Conservation (phyloP, 805 yeast species). For the Aciculoconidium aculeatum region DNA sequence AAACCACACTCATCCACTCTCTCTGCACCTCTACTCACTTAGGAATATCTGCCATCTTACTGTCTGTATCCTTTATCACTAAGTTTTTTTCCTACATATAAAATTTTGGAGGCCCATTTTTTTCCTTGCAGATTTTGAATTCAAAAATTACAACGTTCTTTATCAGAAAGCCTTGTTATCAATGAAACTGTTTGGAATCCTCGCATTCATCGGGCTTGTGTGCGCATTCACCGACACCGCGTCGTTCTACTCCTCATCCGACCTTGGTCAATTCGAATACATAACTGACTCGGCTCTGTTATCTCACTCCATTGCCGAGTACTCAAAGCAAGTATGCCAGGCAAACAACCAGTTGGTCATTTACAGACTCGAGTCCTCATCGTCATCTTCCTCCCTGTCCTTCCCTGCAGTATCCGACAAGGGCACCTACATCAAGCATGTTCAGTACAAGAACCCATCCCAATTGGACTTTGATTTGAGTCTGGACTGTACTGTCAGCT, state of each 20-base stretch:
- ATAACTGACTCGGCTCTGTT: conserved; percentile 18
- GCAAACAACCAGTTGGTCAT: conserved; percentile 15
- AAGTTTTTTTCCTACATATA: too few relatives aligned
- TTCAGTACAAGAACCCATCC: conserved; percentile 14
- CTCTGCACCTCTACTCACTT: conserved; percentile 8
- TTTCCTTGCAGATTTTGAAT: too few relatives aligned
- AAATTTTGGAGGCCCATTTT: too few relatives aligned
- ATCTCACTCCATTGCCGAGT: conserved; percentile 11
- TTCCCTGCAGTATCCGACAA: too few relatives aligned
- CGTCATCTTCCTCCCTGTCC: too few relatives aligned
- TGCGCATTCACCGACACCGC: conserved; percentile 21
- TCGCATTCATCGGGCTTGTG: conserved; percentile 9
- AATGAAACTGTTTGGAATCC: conserved; percentile 9
- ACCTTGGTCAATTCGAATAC: conserved; percentile 9
- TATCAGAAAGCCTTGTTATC: too few relatives aligned
- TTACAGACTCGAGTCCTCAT: conserved; percentile 26
- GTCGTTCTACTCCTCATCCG: conserved; percentile 14
- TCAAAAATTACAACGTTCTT: too few relatives aligned
- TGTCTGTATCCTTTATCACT: too few relatives aligned
- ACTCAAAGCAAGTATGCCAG: too few relatives aligned
- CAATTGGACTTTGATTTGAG: conserved; percentile 15
- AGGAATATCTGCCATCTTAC: conserved; percentile 10
- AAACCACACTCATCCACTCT: too few relatives aligned
- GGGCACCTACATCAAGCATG: conserved; percentile 13
- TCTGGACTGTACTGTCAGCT: conserved; percentile 3